Conservation (phyloP, 805 yeast species). For the Schwanniomyces polymorphus region DNA sequence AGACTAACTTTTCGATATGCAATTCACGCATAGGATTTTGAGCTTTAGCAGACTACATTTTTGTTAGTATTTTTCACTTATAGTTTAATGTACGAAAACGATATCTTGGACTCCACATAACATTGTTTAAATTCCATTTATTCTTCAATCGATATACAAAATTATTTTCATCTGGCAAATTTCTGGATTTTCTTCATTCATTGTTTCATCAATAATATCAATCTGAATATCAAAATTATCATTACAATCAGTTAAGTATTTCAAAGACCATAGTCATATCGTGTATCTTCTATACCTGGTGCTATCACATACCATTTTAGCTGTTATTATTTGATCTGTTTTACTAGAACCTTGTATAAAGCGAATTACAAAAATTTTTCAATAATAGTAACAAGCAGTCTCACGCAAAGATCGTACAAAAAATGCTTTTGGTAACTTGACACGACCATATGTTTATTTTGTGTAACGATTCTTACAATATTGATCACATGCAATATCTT, state of each 20-base stretch:
- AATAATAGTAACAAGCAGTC: neutral
- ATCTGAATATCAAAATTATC: neutral
- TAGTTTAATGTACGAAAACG: neutral
- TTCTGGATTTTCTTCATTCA: too few relatives aligned
- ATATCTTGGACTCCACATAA: neutral
- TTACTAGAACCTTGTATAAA: slow-evolving; percentile 4
- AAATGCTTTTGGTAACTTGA: neutral
- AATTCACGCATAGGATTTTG: slow-evolving; percentile 98
- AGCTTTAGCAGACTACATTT: slow-evolving; percentile 39
- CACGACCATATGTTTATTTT: neutral
- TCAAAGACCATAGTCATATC: neutral
- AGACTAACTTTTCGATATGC: slow-evolving; percentile 98
- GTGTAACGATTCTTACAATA: neutral
- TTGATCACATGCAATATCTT: neutral
- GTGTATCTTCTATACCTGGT: neutral
- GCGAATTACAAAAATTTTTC: slow-evolving; percentile 7
- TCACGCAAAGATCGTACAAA: slow-evolving; percentile 1
- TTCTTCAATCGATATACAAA: too few relatives aligned
- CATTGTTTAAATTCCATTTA: neutral
- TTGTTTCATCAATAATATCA: too few relatives aligned
- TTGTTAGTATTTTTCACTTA: slow-evolving; percentile 11
- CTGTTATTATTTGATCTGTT: slow-evolving; percentile 9
- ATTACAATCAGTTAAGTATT: neutral
- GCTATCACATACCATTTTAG: slow-evolving; percentile 17
- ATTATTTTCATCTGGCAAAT: too few relatives aligned